Evolutionary conservation across 2,329 filamentous ascomycete genomes (phyloP).

Genomic region (Myriosclerotinia curreyana): DNA sequence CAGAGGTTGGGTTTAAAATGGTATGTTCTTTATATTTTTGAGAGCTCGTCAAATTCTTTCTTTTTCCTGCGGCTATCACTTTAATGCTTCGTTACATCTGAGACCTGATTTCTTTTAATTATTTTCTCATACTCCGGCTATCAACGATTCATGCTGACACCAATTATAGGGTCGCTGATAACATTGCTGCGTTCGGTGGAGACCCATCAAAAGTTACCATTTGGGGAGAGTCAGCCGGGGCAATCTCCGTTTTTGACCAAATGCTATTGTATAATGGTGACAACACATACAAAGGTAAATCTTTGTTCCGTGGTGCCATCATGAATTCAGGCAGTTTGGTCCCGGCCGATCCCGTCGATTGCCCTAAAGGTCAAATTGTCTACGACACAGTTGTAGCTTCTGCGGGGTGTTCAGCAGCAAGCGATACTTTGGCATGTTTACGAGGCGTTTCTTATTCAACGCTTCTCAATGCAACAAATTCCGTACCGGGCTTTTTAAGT

Average conservation of each 20-base stretch:
- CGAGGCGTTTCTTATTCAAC: conserved; percentile 56
- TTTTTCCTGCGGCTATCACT: not conserved
- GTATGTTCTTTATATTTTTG: conserved; percentile 40
- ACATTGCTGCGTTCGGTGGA: conserved; percentile 74
- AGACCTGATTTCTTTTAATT: too few species aligned
- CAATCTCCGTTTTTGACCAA: conserved; percentile 73
- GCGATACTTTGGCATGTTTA: conserved; percentile 63
- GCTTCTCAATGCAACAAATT: conserved; percentile 65
- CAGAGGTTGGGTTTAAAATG: conserved; percentile 71
- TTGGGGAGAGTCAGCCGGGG: conserved; percentile 54
- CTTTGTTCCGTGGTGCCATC: conserved; percentile 72
- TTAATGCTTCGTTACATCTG: not conserved
- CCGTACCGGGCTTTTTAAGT: conserved; percentile 64
- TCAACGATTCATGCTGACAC: not conserved
- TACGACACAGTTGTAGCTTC: conserved; percentile 60
- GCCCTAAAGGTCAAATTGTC: conserved; percentile 59
- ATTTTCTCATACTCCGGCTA: not conserved
- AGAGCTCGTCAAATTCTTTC: not conserved
- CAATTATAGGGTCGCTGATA: conserved; percentile 55
- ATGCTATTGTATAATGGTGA: conserved; percentile 72
- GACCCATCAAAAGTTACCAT: conserved; percentile 45
- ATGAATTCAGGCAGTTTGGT: conserved; percentile 70
- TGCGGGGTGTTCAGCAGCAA: conserved; percentile 58
- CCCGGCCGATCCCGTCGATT: conserved; percentile 62
- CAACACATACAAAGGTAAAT: conserved; percentile 69